Evolutionary conservation across 2,329 filamentous ascomycete species (phyloP), one percentile per base, ranked within the genome.

Genomic region (Paecilomyces variotii): DNA sequence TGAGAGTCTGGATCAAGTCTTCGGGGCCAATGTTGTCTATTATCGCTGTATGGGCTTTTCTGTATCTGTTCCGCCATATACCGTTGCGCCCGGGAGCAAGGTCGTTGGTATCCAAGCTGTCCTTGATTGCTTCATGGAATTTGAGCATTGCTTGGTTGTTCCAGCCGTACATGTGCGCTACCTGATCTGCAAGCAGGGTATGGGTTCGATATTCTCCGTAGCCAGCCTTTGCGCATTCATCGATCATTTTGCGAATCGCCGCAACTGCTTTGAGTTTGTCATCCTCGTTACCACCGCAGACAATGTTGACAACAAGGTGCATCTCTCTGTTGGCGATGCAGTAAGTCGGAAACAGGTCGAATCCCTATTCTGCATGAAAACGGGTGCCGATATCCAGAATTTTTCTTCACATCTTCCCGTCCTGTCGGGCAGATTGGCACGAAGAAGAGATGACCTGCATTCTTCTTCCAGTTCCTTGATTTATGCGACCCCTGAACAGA

Each of bases 201-300:
- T 79, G 78, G 3, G 78, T 80, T 32, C 77, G 65, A 59, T 80
- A 79, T 62, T 80, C 77, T 28, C 76, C 76, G 65, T 73, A 79
- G 2, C 78, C 78, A 30, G 73, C 63, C 12, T 68, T 67, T 1
- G 76, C 76, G n/a, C 68, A 68, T 53, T 76, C 74, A 27, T 71
- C 67, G 53, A 71, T 70, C 58, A 70, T 66, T 34, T 68, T 68
- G 27, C 65, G 64, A 49, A 71, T 67, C 9, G 67, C 69, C 54
- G 64, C 65, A 52, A 64, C 66, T 52, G 65, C 70, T 28, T 53
- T 45, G 32, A 58, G 60, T 54, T 66, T 65, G 55, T 67, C 65
- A 9, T 60, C 65, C 9, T 45, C 52, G 57, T 69, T 65, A 9
- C 61, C 55, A 4, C 65, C 66, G 57, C 68, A 73, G 26, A 73